phyloP scores from a whole-genome alignment of 2,329 filamentous ascomycete species.

The Xylaria multiplex region DNA sequence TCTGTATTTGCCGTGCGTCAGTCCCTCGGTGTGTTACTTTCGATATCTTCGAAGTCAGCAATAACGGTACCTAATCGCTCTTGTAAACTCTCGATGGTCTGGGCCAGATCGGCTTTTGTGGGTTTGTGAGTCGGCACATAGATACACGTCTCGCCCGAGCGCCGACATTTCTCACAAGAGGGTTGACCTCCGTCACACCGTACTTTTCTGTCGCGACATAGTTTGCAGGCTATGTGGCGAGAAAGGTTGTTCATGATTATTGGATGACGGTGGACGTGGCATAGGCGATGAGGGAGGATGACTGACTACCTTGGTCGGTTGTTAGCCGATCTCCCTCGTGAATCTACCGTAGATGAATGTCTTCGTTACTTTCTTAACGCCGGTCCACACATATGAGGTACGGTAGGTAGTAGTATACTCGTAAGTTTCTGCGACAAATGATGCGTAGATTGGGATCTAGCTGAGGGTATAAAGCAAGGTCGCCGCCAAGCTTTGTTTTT shows the following conservation, averaged over 20 bases:
- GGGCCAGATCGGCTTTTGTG: slow-evolving; percentile 41
- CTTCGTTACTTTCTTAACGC: slow-evolving; percentile 10
- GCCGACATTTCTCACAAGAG: slow-evolving; percentile 42
- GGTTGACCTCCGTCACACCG: slow-evolving; percentile 42
- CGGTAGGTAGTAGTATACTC: slow-evolving; percentile 13
- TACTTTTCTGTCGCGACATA: slow-evolving; percentile 43
- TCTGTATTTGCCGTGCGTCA: slow-evolving; percentile 34
- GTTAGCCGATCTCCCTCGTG: slow-evolving; percentile 25
- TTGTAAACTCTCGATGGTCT: slow-evolving; percentile 43
- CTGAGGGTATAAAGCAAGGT: slow-evolving; percentile 30
- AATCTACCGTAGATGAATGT: slow-evolving; percentile 13
- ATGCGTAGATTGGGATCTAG: slow-evolving; percentile 26
- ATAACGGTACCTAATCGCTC: slow-evolving; percentile 40
- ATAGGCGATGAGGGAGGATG: slow-evolving; percentile 16
- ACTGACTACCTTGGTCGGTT: slow-evolving; percentile 25
- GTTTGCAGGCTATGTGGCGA: slow-evolving; percentile 40
- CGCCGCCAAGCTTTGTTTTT: slow-evolving; percentile 28
- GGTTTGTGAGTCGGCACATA: slow-evolving; percentile 42
- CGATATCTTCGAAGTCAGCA: neutral
- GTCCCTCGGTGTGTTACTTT: slow-evolving; percentile 14
- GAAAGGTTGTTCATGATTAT: slow-evolving; percentile 38
- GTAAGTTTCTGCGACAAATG: slow-evolving; percentile 16
- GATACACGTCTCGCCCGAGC: slow-evolving; percentile 41
- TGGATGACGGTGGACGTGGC: slow-evolving; percentile 6
- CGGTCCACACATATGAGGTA: slow-evolving; percentile 22